Evolutionary conservation across 805 yeast genomes (phyloP), one percentile per base, ranked within the genome.

Genomic region (Lipomyces japonicus): DNA sequence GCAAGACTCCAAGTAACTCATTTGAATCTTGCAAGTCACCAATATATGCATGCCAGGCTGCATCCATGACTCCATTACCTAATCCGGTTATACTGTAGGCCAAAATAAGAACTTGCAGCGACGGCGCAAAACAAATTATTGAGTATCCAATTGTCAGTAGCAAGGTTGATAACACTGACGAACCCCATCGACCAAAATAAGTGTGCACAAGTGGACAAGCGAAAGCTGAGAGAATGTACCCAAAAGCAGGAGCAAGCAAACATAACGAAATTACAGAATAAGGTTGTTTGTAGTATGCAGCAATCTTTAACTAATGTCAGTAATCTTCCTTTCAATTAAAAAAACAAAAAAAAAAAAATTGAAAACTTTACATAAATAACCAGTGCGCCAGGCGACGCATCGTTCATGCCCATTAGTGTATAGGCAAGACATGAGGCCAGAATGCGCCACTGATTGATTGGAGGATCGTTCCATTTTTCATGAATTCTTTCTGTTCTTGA

Each of bases 1-100:
- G 93, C 52, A 77, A 68, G 22, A 73, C 66, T 1, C 90, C 86
- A 67, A 84, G 71, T 48, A 78, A 71, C 50, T 75, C 78, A 39
- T 83, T 79, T 45, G 78, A 75, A 50, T 79, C 78, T 18, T 73
- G 72, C 31, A 82, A 67, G 47, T 46, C 44, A 18, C 79, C 67
- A n/a, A 79, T 55, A 55, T 77, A 79, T n/a, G 78, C 73, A 60
- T 79, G 80, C 42, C 71, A 70, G 53, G 78, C 79, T 3, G 82
- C 71, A 25, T 76, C 57, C 3, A 73, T 71, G 22, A 71, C 63
- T 1, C 81, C 84, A 24, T 71, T 57, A 3, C 83, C 86, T 22
- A 75, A 48, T 0, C 84, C 84, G 16, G 81, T 80, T 58, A 77
- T 66, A 64, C 77, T 75, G 57, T 73, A 80, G 0, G 74, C 81